Conservation (phyloP, 345 rosid genomes). For the Lagerstroemia speciosa region DNA sequence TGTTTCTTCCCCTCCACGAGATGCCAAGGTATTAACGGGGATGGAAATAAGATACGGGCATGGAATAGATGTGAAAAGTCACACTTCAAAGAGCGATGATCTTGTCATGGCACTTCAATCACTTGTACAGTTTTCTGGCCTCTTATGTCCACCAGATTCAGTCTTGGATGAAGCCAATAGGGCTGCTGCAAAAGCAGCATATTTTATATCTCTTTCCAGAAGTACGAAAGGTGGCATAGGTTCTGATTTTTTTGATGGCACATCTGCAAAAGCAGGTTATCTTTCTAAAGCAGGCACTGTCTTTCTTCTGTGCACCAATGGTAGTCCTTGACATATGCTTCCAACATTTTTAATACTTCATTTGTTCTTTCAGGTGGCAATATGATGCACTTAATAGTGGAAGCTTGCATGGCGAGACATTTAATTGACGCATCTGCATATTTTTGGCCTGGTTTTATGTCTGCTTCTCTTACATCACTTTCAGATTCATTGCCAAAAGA, state of each 20-base stretch:
- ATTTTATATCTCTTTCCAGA: slow-evolving; percentile 27
- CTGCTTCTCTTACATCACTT: slow-evolving; percentile 25
- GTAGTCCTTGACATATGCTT: neutral
- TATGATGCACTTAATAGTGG: slow-evolving; percentile 64
- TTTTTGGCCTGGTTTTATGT: slow-evolving; percentile 55
- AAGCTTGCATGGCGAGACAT: slow-evolving; percentile 64
- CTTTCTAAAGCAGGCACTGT: neutral
- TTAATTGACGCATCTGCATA: slow-evolving; percentile 50
- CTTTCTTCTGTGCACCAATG: neutral
- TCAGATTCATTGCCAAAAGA: slow-evolving; percentile 28
- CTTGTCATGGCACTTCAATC: slow-evolving; percentile 41
- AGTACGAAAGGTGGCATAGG: slow-evolving; percentile 18
- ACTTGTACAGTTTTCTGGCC: slow-evolving; percentile 47
- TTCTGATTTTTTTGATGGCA: slow-evolving; percentile 14
- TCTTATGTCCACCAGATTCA: slow-evolving; percentile 45
- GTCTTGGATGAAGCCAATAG: slow-evolving; percentile 36
- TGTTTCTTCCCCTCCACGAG: slow-evolving; percentile 19
- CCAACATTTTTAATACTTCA: neutral
- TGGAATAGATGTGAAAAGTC: slow-evolving; percentile 16
- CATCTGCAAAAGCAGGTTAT: slow-evolving; percentile 29
- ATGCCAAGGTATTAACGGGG: slow-evolving; percentile 11
- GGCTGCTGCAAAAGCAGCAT: slow-evolving; percentile 47
- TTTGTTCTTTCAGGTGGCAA: slow-evolving; percentile 38
- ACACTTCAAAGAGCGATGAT: slow-evolving; percentile 24
- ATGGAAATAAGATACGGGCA: slow-evolving; percentile 18